These are phyloP conservation scores for Sphagnum contortum DNA, from an alignment of 225 moss, liverwort and hornwort species.

Conservation along the genomic window DNA sequence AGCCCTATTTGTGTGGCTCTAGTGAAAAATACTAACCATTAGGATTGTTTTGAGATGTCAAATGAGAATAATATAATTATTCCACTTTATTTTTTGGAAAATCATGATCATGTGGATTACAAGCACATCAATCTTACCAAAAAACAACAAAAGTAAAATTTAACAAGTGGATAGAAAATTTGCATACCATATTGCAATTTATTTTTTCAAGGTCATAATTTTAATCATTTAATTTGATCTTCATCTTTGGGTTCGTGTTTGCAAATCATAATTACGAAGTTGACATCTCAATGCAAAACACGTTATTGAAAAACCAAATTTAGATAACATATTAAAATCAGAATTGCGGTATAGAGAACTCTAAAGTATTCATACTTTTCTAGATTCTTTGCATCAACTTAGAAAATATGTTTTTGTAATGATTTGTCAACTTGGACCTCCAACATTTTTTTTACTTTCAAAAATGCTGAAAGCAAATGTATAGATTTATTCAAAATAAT, in stretches of 20 bases:
- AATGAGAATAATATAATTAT: background rate
- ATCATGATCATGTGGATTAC: background rate
- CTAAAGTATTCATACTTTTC: too few species aligned
- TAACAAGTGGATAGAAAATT: background rate
- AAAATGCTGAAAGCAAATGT: too few species aligned
- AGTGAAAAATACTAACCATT: background rate
- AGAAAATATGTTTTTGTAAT: too few species aligned
- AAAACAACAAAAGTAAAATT: background rate
- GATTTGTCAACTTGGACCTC: too few species aligned
- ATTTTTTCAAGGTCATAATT: background rate
- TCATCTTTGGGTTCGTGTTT: background rate
- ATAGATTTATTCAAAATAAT: too few species aligned
- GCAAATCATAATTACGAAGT: background rate
- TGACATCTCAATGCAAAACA: background rate
- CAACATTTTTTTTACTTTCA: too few species aligned
- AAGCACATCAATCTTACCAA: background rate
- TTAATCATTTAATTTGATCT: background rate
- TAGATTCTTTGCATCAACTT: too few species aligned
- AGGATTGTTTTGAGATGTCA: background rate
- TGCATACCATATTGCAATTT: background rate
- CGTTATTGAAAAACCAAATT: background rate
- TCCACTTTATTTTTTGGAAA: background rate
- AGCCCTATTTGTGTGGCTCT: background rate
- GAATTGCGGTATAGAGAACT: background rate
- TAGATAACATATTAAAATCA: background rate